phyloP scores from a whole-genome alignment of 345 rosid species.

The Pistacia atlantica region DNA sequence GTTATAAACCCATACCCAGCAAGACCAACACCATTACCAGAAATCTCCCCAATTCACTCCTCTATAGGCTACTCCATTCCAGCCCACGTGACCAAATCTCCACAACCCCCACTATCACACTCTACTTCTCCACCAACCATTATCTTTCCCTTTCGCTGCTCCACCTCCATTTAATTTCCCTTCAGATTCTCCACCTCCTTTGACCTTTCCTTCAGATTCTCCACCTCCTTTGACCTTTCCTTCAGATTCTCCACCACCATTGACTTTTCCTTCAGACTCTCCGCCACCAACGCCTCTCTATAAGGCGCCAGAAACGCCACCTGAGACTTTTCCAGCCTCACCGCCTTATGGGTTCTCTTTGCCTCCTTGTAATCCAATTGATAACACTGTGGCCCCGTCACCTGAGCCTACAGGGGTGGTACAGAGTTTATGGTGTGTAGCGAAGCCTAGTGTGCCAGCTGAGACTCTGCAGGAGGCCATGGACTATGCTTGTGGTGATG shows the following conservation, averaged over 20 bases:
- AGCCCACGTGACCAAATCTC: slow-evolving; percentile 47
- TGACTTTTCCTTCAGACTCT: slow-evolving; percentile 25
- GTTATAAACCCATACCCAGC: slow-evolving; percentile 40
- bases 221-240: slow-evolving; percentile 9
- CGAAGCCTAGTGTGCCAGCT: slow-evolving; percentile 69
- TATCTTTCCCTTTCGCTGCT: slow-evolving; percentile 18
- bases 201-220: slow-evolving; percentile 18
- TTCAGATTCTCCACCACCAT: slow-evolving; percentile 26
- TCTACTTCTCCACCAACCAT: slow-evolving; percentile 20
- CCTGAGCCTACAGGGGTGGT: slow-evolving; percentile 26
- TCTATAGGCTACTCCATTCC: slow-evolving; percentile 58
- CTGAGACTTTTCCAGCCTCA: slow-evolving; percentile 24
- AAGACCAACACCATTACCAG: slow-evolving; percentile 55
- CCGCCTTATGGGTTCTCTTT: slow-evolving; percentile 33
- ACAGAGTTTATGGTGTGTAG: slow-evolving; percentile 72
- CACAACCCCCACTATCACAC: slow-evolving; percentile 30
- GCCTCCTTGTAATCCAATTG: slow-evolving; percentile 50
- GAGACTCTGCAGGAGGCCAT: slow-evolving; percentile 61
- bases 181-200: background rate
- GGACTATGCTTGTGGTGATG: slow-evolving; percentile 77
- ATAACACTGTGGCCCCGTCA: slow-evolving; percentile 28
- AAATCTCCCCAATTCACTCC: slow-evolving; percentile 44
- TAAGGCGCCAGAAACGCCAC: slow-evolving; percentile 48
- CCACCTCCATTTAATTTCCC: slow-evolving; percentile 15
- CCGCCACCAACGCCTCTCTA: slow-evolving; percentile 31